Evolutionary conservation across 2,329 filamentous ascomycete species (phyloP).

Genomic region (Nemania diffusa): DNA sequence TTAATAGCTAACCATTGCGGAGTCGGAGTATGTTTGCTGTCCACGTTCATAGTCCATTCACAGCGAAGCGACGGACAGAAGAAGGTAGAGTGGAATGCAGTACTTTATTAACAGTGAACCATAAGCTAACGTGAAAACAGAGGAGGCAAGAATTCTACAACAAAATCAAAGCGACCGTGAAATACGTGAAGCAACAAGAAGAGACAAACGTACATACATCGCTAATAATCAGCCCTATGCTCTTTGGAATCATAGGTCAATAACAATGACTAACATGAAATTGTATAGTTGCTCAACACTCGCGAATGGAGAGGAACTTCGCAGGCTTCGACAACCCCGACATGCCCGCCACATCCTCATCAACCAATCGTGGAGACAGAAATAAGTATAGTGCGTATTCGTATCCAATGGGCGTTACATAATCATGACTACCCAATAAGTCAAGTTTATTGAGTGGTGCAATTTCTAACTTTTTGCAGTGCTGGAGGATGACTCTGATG

Average conservation of each 20-base stretch:
- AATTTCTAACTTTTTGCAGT: conserved; percentile 22
- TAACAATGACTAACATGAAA: conserved; percentile 6
- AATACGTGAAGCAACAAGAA: conserved; percentile 70
- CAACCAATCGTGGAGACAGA: conserved; percentile 65
- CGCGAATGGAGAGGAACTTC: conserved; percentile 65
- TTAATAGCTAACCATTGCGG: conserved; percentile 64
- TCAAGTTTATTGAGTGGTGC: background rate
- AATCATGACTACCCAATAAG: background rate
- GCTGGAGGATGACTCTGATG: conserved; percentile 43
- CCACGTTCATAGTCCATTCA: conserved; percentile 82
- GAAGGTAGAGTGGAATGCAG: conserved; percentile 49
- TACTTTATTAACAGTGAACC: background rate
- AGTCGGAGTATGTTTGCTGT: conserved; percentile 94
- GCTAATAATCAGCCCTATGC: no score
- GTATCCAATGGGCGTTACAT: no score
- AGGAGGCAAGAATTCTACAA: conserved; percentile 46
- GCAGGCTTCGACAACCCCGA: conserved; percentile 51
- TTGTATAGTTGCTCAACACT: conserved; percentile 52
- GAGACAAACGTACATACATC: conserved; percentile 56
- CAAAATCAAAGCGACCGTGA: conserved; percentile 70
- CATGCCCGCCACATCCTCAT: conserved; percentile 42
- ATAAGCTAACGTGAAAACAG: conserved; percentile 40
- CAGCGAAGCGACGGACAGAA: conserved; percentile 70
- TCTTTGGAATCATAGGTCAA: background rate
- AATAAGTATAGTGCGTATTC: conserved; percentile 69